Conservation (phyloP, 73 alveolate genomes). For the Paramecium sonneborni region DNA sequence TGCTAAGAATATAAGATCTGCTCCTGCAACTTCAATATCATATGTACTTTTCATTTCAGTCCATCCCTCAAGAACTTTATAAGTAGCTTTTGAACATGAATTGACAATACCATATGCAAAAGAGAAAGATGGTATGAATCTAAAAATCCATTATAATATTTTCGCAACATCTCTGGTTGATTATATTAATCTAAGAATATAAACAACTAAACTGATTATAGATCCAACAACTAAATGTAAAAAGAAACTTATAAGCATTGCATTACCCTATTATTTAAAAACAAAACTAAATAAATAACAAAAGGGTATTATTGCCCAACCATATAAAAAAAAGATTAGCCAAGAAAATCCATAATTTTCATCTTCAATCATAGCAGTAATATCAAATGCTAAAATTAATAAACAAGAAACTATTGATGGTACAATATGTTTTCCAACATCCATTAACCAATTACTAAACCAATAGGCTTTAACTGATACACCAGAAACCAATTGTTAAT, state of each 20-base stretch:
- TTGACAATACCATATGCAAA: constrained; percentile 85
- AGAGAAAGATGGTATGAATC: constrained; percentile 91
- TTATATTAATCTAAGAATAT: constrained; percentile 72
- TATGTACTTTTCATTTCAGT: constrained; percentile 5
- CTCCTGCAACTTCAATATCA: constrained; percentile 69
- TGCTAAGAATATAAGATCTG: constrained; percentile 47
- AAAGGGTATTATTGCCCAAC: constrained; percentile 79
- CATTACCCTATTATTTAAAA: constrained; percentile 72
- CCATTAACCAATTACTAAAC: constrained; percentile 91
- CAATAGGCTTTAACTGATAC: constrained; percentile 89
- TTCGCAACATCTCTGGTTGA: constrained; percentile 73
- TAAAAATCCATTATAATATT: constrained; percentile 80
- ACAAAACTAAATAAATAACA: constrained; percentile 77
- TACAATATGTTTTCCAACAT: constrained; percentile 81
- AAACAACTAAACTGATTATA: constrained; percentile 68
- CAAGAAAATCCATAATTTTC: constrained; percentile 65
- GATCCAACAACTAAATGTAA: constrained; percentile 75
- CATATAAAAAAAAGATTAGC: constrained; percentile 76
- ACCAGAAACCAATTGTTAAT: constrained; percentile 91
- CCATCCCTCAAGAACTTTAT: constrained; percentile 51
- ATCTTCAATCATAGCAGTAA: constrained; percentile 59
- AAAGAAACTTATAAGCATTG: constrained; percentile 66
- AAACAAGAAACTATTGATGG: constrained; percentile 81
- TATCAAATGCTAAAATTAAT: constrained; percentile 72
- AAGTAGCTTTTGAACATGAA: constrained; percentile 64